phyloP scores from a whole-genome alignment of 2,329 filamentous ascomycete species.

The Aureobasidium sp. region DNA sequence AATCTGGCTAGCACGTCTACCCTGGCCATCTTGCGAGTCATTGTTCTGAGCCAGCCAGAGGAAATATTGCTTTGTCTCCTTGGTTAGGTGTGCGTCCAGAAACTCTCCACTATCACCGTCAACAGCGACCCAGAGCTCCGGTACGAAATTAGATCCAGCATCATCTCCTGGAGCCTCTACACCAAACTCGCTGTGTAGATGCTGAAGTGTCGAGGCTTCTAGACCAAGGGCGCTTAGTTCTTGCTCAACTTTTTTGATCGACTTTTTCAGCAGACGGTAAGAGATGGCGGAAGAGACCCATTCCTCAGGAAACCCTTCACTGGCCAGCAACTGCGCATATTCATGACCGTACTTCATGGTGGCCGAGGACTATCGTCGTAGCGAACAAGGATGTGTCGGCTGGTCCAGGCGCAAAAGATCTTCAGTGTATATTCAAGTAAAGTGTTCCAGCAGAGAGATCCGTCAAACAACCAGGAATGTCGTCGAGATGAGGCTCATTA shows the following conservation, averaged over 20 bases:
- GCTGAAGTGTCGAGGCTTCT: constrained; percentile 61
- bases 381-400: background rate
- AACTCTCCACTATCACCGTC: constrained; percentile 59
- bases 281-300: constrained; percentile 70
- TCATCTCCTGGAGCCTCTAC: constrained; percentile 20
- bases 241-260: constrained; percentile 68
- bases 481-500: background rate
- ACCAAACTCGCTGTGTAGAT: constrained; percentile 46
- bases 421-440: background rate
- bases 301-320: constrained; percentile 66
- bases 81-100: constrained; percentile 60
- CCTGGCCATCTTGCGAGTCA: background rate
- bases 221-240: constrained; percentile 67
- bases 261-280: constrained; percentile 81
- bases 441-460: background rate
- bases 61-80: constrained; percentile 57
- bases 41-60: constrained; percentile 35
- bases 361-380: background rate
- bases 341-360: constrained; percentile 81
- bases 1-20: background rate
- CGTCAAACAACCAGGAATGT: background rate
- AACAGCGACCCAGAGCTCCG: constrained; percentile 63
- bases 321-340: constrained; percentile 62
- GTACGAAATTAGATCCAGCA: constrained; percentile 41
- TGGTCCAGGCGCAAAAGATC: constrained; percentile 8